Base-by-base conservation (phyloP, 2,329 filamentous ascomycete genomes). In the Beauveria scarabaeidicola region DNA sequence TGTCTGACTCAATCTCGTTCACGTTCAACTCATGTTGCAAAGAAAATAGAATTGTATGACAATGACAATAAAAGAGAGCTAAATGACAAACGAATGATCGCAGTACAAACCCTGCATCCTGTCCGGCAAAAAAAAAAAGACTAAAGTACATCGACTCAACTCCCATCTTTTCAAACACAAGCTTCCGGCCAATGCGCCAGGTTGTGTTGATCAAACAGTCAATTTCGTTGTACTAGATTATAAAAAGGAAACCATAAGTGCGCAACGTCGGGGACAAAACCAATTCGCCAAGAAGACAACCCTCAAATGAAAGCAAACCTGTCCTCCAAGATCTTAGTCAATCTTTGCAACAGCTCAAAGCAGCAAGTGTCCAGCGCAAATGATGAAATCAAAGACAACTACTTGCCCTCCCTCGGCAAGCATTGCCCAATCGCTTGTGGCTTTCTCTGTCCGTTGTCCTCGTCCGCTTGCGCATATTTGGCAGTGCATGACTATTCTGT, bases 141-240 rank as follows among this genome's bases (percentile, higher is more conserved):
- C 36, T 55, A 56, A 56, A 61, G 46, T 58, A 61, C 54, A 61
- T 15, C 15, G n/a, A 51, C 36, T 52, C 46, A 50, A 55, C 58
- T 50, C 40, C 52, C 29, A 44, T 36, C 21, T 51, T 52, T 23
- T 54, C 36, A 55, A 53, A 21, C 27, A 50, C 44, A 44, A 56
- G 27, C 44, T 27, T 36, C 52, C 19, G 23, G 38, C 58, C 23
- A 36, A 60, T 38, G 52, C 21, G 32, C 51, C 52, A 51, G 27
- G 7, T 36, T 52, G 40, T 51, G 25, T 44, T 50, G 52, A 56
- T 53, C 55, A 56, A 54, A 53, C 53, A 52, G 48, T 58, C 53
- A 58, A 58, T 61, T 61, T 61, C 48, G 47, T 61, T 58, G 53
- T 52, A 61, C 59, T 61, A 61, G 59, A 61, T 61, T 58, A 61